Evolutionary conservation across 805 yeast species (phyloP), one percentile per base, ranked within the genome.

Genomic region (Yamadazyma ubonensis): DNA sequence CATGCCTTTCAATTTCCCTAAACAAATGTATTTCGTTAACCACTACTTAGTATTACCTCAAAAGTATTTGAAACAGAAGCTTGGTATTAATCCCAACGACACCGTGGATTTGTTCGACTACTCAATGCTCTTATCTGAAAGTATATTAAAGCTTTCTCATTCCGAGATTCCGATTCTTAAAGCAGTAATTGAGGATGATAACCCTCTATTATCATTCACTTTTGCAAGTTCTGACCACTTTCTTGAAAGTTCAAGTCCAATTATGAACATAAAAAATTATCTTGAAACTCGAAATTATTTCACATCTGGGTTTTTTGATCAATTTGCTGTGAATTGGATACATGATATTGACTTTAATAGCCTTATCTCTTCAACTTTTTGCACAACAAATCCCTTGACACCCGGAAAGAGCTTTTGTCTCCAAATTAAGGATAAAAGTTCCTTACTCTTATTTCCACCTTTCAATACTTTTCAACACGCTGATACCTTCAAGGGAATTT

Each of bases 281-380:
- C 42, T 59, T 10, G 17, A 12, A 4, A 41, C 33, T 8, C 16
- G 33, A 15, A 45, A 41, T 14, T 21, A 31, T 25, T 30, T 48
- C 4, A 54, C 68, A 26, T 69, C 55, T 8, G 39, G 39, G 8
- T 63, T 70, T 36, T 71, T 74, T 49, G 77, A 73, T 43, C 42
- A 48, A 1, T 59, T 75, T 49, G 72, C 76, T 0, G 48, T 51
- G 18, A 55, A 53, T 9, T 75, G 78, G 79, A 48, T 63, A 2
- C 50, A 53, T 16, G 55, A 54, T 6, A 43, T 63, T 9, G 54
- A 59, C 10, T 55, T 63, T 36, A 52, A 54, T 11, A 57, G 58
- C 20, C 54, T 75, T 23, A 45, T 72, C 2, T 64, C 65, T 33
- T 72, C 78, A 0, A 55, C 57, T 1, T 71, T 71, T 44, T 76